Base-by-base conservation (phyloP, 306 rosid species). In the Fragaria vesca region DNA sequence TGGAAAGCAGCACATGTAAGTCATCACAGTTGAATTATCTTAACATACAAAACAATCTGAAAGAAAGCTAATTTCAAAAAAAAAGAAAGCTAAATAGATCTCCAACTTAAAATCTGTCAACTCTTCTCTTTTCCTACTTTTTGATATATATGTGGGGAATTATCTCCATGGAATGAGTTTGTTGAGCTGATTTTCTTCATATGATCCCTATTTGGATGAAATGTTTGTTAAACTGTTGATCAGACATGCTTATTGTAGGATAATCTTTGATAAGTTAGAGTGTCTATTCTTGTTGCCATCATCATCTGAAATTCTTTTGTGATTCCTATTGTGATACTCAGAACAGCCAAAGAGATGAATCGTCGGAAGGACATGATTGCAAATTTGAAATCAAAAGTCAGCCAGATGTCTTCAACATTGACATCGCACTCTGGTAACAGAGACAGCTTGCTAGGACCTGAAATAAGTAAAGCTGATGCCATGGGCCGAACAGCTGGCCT, bases 261-360 rank as follows among this genome's bases (percentile, higher is more conserved):
- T 16, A 5, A n/a, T 30, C 17, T 15, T 40, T 16, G n/a, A 8
- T 24, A 36, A 26, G 21, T 15, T n/a, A 28, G 12, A 62, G 24
- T 16, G 38, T 66, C 48, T 18, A 13, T 17, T 62, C 73, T 76
- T 47, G 7, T 46, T 30, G 6, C 7, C 68, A 15, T 68, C 68
- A 15, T 68, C 57, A 20, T 80, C 70, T 83, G 65, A 83, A 67
- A 63, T 46, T 77, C 55, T 40, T 76, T 78, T 79, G 30, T 67
- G 62, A 12, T 79, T 82, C 55, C 26, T 75, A 28, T 45, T 58
- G 60, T 85, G 86, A 68, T 83, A 47, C 75, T 71, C 88, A 96
- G 99, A 75, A 69, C 97, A 65, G 91, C 93, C 82, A 96, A 96
- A 81, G 99, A 96, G 88, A 88, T 96, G 93, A 96, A 96, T 86